Evolutionary conservation across 164 flowering plant genomes (phyloP), one percentile per base, ranked within the genome.

Genomic region (Euptelea pleiosperma): DNA sequence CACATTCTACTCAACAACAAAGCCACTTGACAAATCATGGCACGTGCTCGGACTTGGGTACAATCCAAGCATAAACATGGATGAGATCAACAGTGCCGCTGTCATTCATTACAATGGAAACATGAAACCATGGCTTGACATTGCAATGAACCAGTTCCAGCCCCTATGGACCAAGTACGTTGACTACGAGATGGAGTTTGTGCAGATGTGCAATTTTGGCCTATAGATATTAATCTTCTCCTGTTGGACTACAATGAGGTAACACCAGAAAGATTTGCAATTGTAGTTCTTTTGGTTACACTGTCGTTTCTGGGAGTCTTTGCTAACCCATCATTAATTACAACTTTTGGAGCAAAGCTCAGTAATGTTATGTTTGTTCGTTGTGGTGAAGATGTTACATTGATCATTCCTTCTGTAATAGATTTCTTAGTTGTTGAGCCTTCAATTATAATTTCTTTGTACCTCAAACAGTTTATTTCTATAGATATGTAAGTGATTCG

Each of bases 171-270:
- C n/a, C 6, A 86, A 81, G 58, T 84, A 89, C 51, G 82, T 86
- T 55, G 96, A 86, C 72, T 71, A 65, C 54, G 89, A 84, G 19
- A 86, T 81, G 91, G 88, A 84, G 67, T 89, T 82, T 58, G 85
- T 89, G 61, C 91, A 81, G 69, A 55, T 78, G 82, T 86, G 96
- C 89, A 89, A 89, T 75, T 89, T 89, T 64, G 93, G 90, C 58
- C 67, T 88, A 41, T 87, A 85, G 74, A 55, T 39, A 37, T 60
- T 45, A 55, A 28, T 35, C 31, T 4, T 33, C 43, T 16, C 39
- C 25, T 4, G 42, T 28, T 3, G 30, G 33, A 28, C 24, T 34
- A 33, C 34, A 11, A 42, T 36, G 62, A 55, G 61, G 58, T 54
- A 47, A 33, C 21, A 11, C 44, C 37, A 16, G 40, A 35, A 18